Percentiles rank a stretch among this genome's conserved stretches.
Evolutionary conservation across 2,329 filamentous ascomycete species (phyloP).

Genomic region (Monilinia fructigena): DNA sequence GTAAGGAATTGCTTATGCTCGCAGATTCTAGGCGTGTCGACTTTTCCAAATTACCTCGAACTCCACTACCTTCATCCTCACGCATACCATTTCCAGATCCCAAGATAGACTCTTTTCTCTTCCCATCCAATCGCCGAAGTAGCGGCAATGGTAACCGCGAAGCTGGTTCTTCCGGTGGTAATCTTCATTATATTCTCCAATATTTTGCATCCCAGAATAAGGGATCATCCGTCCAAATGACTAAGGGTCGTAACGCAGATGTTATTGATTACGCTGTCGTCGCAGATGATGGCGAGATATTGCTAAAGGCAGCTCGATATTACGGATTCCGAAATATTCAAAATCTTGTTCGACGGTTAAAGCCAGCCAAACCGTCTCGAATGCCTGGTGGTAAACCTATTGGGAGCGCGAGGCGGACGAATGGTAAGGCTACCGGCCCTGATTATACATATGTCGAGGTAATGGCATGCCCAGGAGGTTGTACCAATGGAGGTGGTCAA

Average conservation of each 20-base stretch:
- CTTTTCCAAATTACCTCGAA: slow-evolving; percentile 69
- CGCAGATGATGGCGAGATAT: slow-evolving; percentile 52
- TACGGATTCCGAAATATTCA: slow-evolving; percentile 99
- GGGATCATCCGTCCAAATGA: slow-evolving; percentile 67
- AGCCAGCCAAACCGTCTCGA: slow-evolving; percentile 73
- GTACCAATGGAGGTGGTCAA: slow-evolving; percentile 95
- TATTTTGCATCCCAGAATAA: slow-evolving; percentile 69
- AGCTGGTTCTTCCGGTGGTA: slow-evolving; percentile 83
- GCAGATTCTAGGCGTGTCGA: slow-evolving; percentile 76
- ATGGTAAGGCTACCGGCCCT: slow-evolving; percentile 49
- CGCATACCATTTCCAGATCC: slow-evolving; percentile 69
- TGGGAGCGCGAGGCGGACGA: slow-evolving; percentile 54
- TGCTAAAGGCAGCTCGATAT: slow-evolving; percentile 83
- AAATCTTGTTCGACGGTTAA: slow-evolving; percentile 89
- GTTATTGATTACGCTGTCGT: slow-evolving; percentile 80
- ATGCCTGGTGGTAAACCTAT: slow-evolving; percentile 73
- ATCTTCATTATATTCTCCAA: slow-evolving; percentile 79
- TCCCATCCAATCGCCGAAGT: slow-evolving; percentile 50
- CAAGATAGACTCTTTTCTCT: slow-evolving; percentile 70
- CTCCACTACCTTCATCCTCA: slow-evolving; percentile 48
- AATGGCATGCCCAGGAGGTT: slow-evolving; percentile 98
- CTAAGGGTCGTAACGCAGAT: slow-evolving; percentile 82
- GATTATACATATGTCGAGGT: slow-evolving; percentile 96
- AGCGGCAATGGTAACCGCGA: slow-evolving; percentile 48
- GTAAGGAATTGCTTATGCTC: slow-evolving; percentile 88